Evolutionary conservation across 73 alveolate genomes (phyloP).

Genomic region (Paramecium octaurelia): DNA sequence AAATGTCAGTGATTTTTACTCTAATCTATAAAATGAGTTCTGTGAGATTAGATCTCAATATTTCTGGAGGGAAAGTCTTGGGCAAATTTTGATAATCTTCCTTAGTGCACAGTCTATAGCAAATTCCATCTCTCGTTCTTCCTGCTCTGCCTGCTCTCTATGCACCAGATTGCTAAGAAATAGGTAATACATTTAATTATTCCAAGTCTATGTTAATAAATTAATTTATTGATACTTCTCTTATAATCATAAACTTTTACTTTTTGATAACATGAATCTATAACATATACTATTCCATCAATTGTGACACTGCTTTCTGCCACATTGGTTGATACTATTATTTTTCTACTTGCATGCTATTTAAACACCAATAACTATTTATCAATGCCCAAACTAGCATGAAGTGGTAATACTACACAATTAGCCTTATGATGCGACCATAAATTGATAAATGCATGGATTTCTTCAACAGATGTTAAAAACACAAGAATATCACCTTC

Average conservation of each 20-base stretch:
- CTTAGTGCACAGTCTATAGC: constrained; percentile 79
- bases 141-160: constrained; percentile 93
- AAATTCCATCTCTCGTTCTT: constrained; percentile 79
- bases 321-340: constrained; percentile 80
- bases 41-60: constrained; percentile 81
- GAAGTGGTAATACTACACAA: constrained; percentile 79
- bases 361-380: constrained; percentile 87
- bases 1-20: not conserved
- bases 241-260: constrained; percentile 78
- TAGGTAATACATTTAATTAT: constrained; percentile 48
- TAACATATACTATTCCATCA: constrained; percentile 88
- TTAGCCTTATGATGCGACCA: constrained; percentile 75
- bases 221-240: constrained; percentile 69
- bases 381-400: constrained; percentile 88
- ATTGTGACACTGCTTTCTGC: constrained; percentile 98
- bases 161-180: constrained; percentile 79
- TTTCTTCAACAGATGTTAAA: constrained; percentile 96
- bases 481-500: constrained; percentile 93
- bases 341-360: constrained; percentile 63
- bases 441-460: constrained; percentile 89
- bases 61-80: constrained; percentile 80
- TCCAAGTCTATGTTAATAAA: constrained; percentile 68
- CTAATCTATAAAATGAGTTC: constrained; percentile 75
- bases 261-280: constrained; percentile 91
- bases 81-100: constrained; percentile 70